Evolutionary conservation across 1,284 basidiomycete species (phyloP).

Genomic region (Irpex lacteus): DNA sequence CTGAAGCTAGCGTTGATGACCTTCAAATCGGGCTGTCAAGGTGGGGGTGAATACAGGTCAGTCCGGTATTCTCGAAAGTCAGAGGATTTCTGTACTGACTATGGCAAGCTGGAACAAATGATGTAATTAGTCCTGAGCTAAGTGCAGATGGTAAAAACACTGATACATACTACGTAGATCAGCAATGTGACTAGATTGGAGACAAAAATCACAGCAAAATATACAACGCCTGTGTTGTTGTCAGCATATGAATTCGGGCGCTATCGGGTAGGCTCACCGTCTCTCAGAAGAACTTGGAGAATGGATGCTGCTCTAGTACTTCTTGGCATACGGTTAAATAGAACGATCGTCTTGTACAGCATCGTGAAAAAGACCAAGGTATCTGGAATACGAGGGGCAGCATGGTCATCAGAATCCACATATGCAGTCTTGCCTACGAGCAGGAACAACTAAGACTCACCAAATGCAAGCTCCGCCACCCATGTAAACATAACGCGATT

Average conservation of each 20-base stretch:
- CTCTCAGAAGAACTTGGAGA: slow-evolving; percentile 1
- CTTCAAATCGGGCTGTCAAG: slow-evolving; percentile 22
- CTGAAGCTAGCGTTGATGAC: slow-evolving; percentile 28
- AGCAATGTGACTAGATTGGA: slow-evolving; percentile 25
- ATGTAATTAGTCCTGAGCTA: slow-evolving; percentile 14
- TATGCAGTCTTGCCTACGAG: not conserved
- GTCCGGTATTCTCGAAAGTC: not conserved
- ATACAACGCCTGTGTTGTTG: slow-evolving; percentile 25
- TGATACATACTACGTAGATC: slow-evolving; percentile 22
- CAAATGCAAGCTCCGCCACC: slow-evolving; percentile 27
- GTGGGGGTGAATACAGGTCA: not conserved
- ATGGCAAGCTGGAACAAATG: slow-evolving; percentile 15
- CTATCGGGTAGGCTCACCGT: not conserved
- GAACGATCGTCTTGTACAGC: not conserved
- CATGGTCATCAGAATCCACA: not conserved
- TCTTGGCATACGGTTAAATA: not conserved
- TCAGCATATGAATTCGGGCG: slow-evolving; percentile 14
- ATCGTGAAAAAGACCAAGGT: slow-evolving; percentile 20
- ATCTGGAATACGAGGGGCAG: slow-evolving; percentile 10
- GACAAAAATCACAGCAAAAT: slow-evolving; percentile 26
- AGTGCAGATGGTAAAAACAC: not conserved
- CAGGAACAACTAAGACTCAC: slow-evolving; percentile 11
- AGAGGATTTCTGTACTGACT: slow-evolving; percentile 4
- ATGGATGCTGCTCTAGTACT: not conserved
- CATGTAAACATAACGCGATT: slow-evolving; percentile 27